Evolutionary conservation across 768 basidiomycete species (phyloP).

Genomic region (Cystofilobasidium ferigula): DNA sequence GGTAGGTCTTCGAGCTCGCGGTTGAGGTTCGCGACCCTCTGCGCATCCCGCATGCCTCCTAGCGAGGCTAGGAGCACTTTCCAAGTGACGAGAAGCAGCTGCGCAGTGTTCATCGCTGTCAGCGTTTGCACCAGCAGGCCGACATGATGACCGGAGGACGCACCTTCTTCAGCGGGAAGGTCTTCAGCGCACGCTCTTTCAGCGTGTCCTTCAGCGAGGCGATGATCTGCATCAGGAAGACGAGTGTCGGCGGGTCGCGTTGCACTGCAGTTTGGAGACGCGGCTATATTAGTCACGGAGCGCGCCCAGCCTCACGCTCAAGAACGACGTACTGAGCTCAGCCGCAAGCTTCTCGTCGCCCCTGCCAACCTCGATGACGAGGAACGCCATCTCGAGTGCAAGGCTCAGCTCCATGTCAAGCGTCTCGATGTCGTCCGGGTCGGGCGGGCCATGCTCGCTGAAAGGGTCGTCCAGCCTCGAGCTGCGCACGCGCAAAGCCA

Average conservation of each 20-base stretch:
- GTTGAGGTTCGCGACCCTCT: constrained; percentile 68
- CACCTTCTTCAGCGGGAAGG: constrained; percentile 96
- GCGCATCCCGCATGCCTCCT: constrained; percentile 79
- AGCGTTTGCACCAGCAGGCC: too few species aligned
- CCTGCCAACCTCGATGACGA: constrained; percentile 85
- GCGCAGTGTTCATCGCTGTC: too few species aligned
- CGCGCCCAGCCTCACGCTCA: neutral
- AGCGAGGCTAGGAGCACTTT: constrained; percentile 83
- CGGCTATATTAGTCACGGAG: neutral
- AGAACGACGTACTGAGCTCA: constrained; percentile 67
- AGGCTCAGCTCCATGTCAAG: constrained; percentile 74
- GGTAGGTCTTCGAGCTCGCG: constrained; percentile 75
- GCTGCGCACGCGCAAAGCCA: neutral
- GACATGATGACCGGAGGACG: constrained; percentile 4
- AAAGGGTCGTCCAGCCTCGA: neutral
- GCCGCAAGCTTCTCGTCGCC: constrained; percentile 90
- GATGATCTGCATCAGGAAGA: constrained; percentile 35
- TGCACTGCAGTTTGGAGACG: constrained; percentile 53
- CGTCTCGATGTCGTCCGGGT: constrained; percentile 54
- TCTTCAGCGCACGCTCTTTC: constrained; percentile 34
- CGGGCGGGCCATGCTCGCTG: neutral
- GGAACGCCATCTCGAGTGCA: constrained; percentile 90
- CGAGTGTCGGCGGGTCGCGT: constrained; percentile 83
- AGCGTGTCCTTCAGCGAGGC: constrained; percentile 20
- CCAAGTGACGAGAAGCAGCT: constrained; percentile 91